Base-by-base conservation (phyloP, 2,329 filamentous ascomycete genomes). In the Ciborinia camelliae region DNA sequence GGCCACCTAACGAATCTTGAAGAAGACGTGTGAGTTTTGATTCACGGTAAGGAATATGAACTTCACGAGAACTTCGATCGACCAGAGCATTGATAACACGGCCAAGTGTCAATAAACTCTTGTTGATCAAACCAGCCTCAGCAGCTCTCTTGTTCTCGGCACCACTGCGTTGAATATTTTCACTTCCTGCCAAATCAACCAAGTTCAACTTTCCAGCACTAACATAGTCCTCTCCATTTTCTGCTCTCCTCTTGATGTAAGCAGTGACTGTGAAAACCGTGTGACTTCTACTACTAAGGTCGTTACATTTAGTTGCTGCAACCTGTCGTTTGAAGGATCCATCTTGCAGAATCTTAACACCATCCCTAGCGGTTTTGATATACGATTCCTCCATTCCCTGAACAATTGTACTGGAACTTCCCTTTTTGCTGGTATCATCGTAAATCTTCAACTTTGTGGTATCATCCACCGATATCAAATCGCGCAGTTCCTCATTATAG, bases 251-350 rank as follows among this genome's bases (percentile, higher is more conserved):
- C 77, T 96, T 97, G 73, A 92, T 89, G 74, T 93, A 92, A 0
- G 93, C 91, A 0, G 94, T 97, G 66, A 99, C 91, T 9, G 95
- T 98, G 75, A 99, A 99, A 28, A 99, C 90, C 0, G 95, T 99
- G 75, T 99, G 96, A 80, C 93, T 97, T 76, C 95, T 88, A 72
- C 93, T 97, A 78, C 93, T 97, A 63, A 98, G 86, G 73, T 99
- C 95, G 76, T 99, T 99, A 84, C 95, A 99, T 78, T 98, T 98
- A n/a, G 95, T 99, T 4, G 96, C 92, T 7, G 95, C 96, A n/a
- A 99, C 95, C 77, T 99, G 95, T 58, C 95, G 90, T 77, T 93
- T 96, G 78, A 95, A 84, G 76, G 92, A 97, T 68, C 95, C 96
- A 68, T 89, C 84, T 72, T 95, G 91, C 53, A 99, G 84, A 68